Base-by-base conservation (phyloP, 2,329 filamentous ascomycete species). In the Cyphellophora attinorum region DNA sequence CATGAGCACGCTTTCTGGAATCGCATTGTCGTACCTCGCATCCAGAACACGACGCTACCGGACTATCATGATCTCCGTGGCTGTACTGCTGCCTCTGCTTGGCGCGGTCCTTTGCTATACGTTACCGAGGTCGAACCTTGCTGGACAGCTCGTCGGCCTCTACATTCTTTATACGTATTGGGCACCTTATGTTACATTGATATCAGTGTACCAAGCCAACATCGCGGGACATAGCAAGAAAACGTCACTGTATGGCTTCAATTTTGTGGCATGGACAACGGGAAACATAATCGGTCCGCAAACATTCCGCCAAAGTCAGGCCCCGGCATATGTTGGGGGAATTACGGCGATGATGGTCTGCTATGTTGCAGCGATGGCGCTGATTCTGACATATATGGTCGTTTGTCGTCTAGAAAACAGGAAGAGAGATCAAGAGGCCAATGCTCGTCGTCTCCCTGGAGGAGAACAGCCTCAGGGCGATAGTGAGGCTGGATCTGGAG, bases 271-370 rank as follows among this genome's bases (percentile, higher is more conserved):
- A 0, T 66, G 67, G 2, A 70, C 74, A 0, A 65, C 70, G 0
- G 79, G 79, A 3, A 81, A 81, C 51, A 79, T 83, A 37, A 65
- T 82, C 47, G 79, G 77, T 0, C 78, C 77, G 0, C 53, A 81
- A 1, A 60, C 81, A 0, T 81, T 81, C 57, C 66, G 60, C 41
- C 56, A 64, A 6, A 59, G 60, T 4, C 72, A 80, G 38, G 70
- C 72, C 0, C 78, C 77, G 0, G 50, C 55, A 5, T 82, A 81
- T 45, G 62, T 61, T 3, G 70, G 70, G 0, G 76, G 76, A 2
- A 67, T 69, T 0, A 53, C 81, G 32, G 63, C 70, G 1, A 70
- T 53, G 0, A 58, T 73, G 4, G 61, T 76, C 0, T 19, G 70
- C 0, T 42, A 76, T 1, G 74, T 80, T 48, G 62, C 68, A 43